phyloP scores from a whole-genome alignment of 2,329 filamentous ascomycete species.

The Cladosporium sp. region DNA sequence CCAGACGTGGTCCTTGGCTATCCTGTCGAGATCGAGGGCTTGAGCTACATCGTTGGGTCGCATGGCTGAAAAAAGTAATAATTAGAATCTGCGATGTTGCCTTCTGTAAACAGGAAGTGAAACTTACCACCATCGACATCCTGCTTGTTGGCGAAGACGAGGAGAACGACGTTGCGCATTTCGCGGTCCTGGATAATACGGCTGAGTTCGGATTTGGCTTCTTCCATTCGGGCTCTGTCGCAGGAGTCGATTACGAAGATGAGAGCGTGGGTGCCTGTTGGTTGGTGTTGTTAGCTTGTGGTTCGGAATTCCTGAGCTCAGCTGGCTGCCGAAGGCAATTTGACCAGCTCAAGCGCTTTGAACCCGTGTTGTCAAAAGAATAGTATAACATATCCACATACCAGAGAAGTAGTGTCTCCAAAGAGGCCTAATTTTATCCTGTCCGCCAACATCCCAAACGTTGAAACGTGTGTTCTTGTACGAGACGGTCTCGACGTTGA shows the following conservation, averaged over 20 bases:
- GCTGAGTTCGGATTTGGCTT: slow-evolving; percentile 94
- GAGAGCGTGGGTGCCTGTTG: slow-evolving; percentile 82
- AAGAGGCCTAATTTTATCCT: slow-evolving; percentile 99
- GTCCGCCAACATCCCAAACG: slow-evolving; percentile 99
- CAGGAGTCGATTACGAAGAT: slow-evolving; percentile 99
- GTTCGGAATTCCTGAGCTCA: not conserved
- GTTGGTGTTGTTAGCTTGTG: slow-evolving; percentile 25
- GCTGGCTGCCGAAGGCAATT: not conserved
- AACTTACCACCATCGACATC: slow-evolving; percentile 82
- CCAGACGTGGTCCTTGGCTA: slow-evolving; percentile 55
- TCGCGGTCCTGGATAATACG: slow-evolving; percentile 99
- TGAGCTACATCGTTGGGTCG: slow-evolving; percentile 52
- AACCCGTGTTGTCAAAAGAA: not conserved
- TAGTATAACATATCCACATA: slow-evolving; percentile 18
- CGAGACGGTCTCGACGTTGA: slow-evolving; percentile 99
- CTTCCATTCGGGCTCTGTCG: slow-evolving; percentile 95
- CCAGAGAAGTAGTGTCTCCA: slow-evolving; percentile 99
- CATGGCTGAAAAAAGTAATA: slow-evolving; percentile 41
- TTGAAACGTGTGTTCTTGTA: slow-evolving; percentile 99
- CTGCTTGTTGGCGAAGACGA: slow-evolving; percentile 99
- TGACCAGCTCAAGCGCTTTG: not conserved
- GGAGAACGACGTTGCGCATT: slow-evolving; percentile 91
- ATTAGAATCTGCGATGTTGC: slow-evolving; percentile 1
- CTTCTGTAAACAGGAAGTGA: not conserved
- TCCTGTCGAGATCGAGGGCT: slow-evolving; percentile 48